Evolutionary conservation across 495 filamentous ascomycete genomes (phyloP).

Genomic region (Penicillium pancosmium): DNA sequence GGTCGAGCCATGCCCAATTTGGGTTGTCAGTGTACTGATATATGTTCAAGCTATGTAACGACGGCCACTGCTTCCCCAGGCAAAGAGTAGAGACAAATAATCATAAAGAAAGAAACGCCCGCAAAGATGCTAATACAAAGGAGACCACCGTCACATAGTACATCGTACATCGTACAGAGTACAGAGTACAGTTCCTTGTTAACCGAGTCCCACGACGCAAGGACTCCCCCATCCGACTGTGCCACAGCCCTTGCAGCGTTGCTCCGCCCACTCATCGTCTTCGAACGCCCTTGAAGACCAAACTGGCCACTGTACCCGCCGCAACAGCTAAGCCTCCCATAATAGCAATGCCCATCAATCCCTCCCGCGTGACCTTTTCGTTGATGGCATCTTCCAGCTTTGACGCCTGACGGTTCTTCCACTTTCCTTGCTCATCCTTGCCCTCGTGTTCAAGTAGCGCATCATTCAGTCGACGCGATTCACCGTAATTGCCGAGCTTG

Average conservation of each 20-base stretch:
- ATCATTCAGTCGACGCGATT: constrained; percentile 93
- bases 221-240: constrained; percentile 13
- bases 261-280: constrained; percentile 46
- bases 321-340: constrained; percentile 91
- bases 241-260: constrained; percentile 26
- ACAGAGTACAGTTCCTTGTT: constrained; percentile 9
- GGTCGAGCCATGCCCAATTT: no score
- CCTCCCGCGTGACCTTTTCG: constrained; percentile 94
- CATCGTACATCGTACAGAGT: neutral
- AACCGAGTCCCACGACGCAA: constrained; percentile 13
- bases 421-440: constrained; percentile 4
- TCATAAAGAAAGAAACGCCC: constrained; percentile 6
- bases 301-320: constrained; percentile 87
- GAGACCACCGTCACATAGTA: constrained; percentile 10
- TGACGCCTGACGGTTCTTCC: constrained; percentile 71
- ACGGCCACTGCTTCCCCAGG: neutral
- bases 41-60: constrained; percentile 5
- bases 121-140: constrained; percentile 12
- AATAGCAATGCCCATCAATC: constrained; percentile 93
- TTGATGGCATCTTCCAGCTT: constrained; percentile 87
- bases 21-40: no score
- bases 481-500: constrained; percentile 95
- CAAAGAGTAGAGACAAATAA: constrained; percentile 8
- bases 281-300: constrained; percentile 72
- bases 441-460: constrained; percentile 79